Percentiles rank a stretch among this genome's conserved stretches.
phyloP scores from a whole-genome alignment of 768 basidiomycete species.

The Glaciozyma antarctica region DNA sequence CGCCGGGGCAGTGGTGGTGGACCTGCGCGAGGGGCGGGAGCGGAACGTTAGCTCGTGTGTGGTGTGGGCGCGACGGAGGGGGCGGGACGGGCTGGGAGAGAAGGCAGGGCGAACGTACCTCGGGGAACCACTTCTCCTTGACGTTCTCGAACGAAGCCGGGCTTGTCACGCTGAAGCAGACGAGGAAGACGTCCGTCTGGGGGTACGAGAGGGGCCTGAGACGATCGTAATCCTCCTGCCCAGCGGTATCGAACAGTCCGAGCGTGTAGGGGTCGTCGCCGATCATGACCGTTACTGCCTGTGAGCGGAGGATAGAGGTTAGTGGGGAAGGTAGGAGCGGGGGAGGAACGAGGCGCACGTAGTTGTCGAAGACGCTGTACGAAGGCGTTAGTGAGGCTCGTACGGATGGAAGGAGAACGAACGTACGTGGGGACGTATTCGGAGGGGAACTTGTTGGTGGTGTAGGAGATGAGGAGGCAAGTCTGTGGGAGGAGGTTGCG shows the following conservation, averaged over 20 bases:
- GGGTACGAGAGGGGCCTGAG: slow-evolving; percentile 98
- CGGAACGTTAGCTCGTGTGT: neutral
- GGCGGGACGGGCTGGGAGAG: neutral
- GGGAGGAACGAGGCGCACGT: neutral
- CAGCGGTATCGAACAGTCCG: slow-evolving; percentile 96
- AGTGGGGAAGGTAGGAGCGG: neutral
- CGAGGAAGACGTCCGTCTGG: slow-evolving; percentile 98
- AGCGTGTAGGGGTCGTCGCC: slow-evolving; percentile 98
- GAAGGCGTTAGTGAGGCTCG: too few species aligned
- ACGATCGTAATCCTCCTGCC: slow-evolving; percentile 99
- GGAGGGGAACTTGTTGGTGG: slow-evolving; percentile 95
- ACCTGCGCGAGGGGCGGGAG: slow-evolving; percentile 43
- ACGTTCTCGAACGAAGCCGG: slow-evolving; percentile 99
- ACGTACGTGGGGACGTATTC: slow-evolving; percentile 80
- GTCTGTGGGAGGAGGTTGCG: slow-evolving; percentile 49
- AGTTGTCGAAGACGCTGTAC: neutral
- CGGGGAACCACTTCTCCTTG: slow-evolving; percentile 99
- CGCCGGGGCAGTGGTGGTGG: slow-evolving; percentile 97
- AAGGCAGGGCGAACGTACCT: slow-evolving; percentile 40
- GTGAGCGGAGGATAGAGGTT: neutral
- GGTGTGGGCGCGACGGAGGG: neutral
- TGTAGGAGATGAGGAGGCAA: slow-evolving; percentile 88
- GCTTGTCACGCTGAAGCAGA: slow-evolving; percentile 97
- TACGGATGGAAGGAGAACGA: neutral
- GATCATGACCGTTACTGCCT: slow-evolving; percentile 99